Base-by-base conservation (phyloP, 106 monocot species). In the Dendrobium huoshanense region DNA sequence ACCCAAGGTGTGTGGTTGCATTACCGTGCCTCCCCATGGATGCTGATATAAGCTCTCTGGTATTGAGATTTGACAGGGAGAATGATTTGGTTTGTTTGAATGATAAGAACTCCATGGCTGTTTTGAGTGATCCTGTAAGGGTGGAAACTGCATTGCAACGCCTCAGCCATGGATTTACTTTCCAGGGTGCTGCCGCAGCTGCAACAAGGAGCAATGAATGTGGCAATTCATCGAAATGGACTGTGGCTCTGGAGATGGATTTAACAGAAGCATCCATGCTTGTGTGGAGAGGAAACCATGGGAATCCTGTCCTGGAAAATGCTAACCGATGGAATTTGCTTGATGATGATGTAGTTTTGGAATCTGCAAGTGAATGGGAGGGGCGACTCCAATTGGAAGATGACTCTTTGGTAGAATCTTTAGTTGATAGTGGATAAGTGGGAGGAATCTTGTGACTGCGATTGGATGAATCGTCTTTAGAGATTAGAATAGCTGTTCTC, bases 51-150 rank as follows among this genome's bases (percentile, higher is more conserved):
- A 99, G 91, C 68, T 89, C 95, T 67, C 59, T 95, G 76, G 91
- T 95, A 5, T 75, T 99, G 49, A 91, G 95, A 77, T 99, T 95
- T 83, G 98, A 93, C n/a, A 93, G 92, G 6, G 98, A 95, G 59
- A 95, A 95, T 61, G 95, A 91, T 55, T 51, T 99, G 51, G 91
- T 95, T 0, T 99, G 95, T 95, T 72, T 95, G 89, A 93, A 93
- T 76, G 95, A 95, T 75, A 95, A 93, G 86, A 99, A 95, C 83
- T 90, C 98, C 18, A 37, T 95, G 22, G 89, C 98, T 67, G 85
- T 99, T 56, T 93, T 99, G 74, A 78, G 79, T 67, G 95, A 95
- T 87, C 95, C 95, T 7, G 88, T 81, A 19, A 89, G 95, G 82
- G 95, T 95, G 10, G 95, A 91, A 27, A 99, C 98, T 75, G 98